Conservation (phyloP, 78 protist genomes). For the Tieghemostelium lacteum region DNA sequence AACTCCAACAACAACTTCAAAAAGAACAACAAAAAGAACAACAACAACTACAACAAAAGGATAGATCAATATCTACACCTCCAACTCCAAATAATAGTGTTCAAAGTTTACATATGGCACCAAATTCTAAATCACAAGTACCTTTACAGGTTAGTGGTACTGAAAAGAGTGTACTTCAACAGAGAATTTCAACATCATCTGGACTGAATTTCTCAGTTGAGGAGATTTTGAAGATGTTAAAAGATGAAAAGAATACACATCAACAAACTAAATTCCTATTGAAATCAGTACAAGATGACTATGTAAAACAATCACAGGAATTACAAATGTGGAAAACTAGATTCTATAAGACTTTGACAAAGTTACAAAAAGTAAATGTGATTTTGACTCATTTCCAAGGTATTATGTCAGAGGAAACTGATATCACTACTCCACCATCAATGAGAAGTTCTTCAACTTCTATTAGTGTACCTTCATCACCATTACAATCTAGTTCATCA, state of each 20-base stretch:
- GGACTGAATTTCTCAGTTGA: neutral
- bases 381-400: conserved; percentile 24
- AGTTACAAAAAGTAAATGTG: conserved; percentile 9
- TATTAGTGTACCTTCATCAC: neutral
- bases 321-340: conserved; percentile 12
- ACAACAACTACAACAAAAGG: neutral
- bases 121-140: neutral
- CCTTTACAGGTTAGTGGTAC: neutral
- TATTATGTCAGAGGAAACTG: conserved; percentile 3
- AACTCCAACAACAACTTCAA: neutral
- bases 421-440: no score
- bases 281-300: conserved; percentile 5
- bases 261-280: conserved; percentile 6
- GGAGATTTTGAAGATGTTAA: neutral
- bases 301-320: neutral
- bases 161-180: neutral
- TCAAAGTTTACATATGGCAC: neutral
- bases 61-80: conserved; percentile 1
- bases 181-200: neutral
- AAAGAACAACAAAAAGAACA: neutral
- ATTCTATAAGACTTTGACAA: neutral
- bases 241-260: conserved; percentile 9
- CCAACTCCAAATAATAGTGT: conserved; percentile 14
- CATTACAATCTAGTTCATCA: neutral
- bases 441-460: neutral